Evolutionary conservation across 225 moss, liverwort and hornwort genomes (phyloP), one percentile per base, ranked within the genome.

Genomic region (Antitrichia curtipendula): DNA sequence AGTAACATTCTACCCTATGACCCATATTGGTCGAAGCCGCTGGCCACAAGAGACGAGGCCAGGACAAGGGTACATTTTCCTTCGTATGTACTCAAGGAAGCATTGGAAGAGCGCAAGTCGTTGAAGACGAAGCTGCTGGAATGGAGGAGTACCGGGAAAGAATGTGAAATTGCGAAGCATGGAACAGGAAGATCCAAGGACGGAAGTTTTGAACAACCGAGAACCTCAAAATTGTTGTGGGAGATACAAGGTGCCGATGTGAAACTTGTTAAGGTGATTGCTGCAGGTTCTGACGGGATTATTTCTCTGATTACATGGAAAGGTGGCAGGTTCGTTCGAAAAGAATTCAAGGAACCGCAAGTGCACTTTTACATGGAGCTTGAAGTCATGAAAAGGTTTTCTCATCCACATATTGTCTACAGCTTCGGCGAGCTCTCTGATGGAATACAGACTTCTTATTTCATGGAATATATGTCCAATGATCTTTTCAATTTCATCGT

Each of bases 1-100:
- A 82, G 91, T 85, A 91, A 89, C 75, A 47, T 91, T 77, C 84
- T 91, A 56, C 91, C 91, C 12, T 85, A 77, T 58, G 57, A 87
- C 31, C 84, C 82, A 38, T 87, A 87, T 17, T 89, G 82, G 85
- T 75, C 70, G 53, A 73, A 72, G 57, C 47, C 82, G 34, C 56
- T 61, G 59, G 10, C 34, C 40, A 52, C 74, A 16, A 70, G 41
- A 28, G 53, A 81, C 40, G 43, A 63, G 77, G 8, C 57, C 41
- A 32, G 24, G 65, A 40, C 54, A 36, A 59, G 86, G 17, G 21
- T 73, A 58, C 66, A 53, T 75, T 81, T 80, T 56, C 36, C 86
- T n/a, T 81, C 41, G 8, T 74, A 12, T 81, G 7, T 84, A 58
- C 84, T 89, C 65, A 61, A 81, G 61, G 73, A 75, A 81, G 89